Percentiles rank a stretch among this genome's conserved stretches.
These are phyloP conservation scores for Trebouxia sp. DNA, from an alignment of 139 green algal species.

Conservation along the genomic window DNA sequence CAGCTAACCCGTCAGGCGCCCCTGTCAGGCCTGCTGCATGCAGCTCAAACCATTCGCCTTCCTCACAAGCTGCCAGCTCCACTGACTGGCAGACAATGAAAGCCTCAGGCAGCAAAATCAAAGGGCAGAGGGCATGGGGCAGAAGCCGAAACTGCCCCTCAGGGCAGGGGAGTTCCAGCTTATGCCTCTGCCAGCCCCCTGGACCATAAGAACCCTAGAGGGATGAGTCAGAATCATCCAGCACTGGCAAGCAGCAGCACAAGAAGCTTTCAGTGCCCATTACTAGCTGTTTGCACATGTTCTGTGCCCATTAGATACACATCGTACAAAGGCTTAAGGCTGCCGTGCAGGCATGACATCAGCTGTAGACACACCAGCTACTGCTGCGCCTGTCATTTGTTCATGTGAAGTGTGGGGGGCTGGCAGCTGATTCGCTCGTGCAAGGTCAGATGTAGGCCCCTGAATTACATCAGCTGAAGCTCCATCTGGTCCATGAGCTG, in stretches of 20 bases:
- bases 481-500: too few relatives aligned
- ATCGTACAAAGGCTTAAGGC: not conserved
- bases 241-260: not conserved
- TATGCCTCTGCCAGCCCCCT: conserved; percentile 12
- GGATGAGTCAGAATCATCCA: not conserved
- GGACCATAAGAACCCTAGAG: not conserved
- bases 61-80: not conserved
- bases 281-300: not conserved
- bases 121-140: not conserved
- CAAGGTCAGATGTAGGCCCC: too few relatives aligned
- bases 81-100: conserved; percentile 12
- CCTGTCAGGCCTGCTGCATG: not conserved
- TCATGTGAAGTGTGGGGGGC: too few relatives aligned
- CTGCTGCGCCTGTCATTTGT: too few relatives aligned
- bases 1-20: not conserved
- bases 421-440: too few relatives aligned
- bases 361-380: too few relatives aligned
- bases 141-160: not conserved
- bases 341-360: too few relatives aligned
- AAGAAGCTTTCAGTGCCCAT: not conserved
- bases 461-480: too few relatives aligned
- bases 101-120: not conserved
- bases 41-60: not conserved
- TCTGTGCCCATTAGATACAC: too few relatives aligned
- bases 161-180: not conserved